Percentiles rank a stretch among this genome's conserved stretches.
Evolutionary conservation across 805 yeast genomes (phyloP).

Genomic region (Spathaspora passalidarum): DNA sequence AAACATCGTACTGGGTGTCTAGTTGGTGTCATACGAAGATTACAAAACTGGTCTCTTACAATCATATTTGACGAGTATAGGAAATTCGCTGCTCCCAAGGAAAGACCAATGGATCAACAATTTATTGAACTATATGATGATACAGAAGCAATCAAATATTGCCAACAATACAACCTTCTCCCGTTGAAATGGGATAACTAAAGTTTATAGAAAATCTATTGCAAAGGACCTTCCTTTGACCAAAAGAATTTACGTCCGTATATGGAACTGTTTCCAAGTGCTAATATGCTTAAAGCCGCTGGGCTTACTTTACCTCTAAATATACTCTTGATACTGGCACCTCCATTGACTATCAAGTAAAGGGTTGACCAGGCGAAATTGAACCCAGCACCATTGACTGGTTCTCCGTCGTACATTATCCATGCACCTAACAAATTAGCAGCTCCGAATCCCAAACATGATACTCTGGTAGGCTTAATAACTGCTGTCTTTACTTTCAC

Average conservation of each 20-base stretch:
- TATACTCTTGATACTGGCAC: conserved; percentile 49
- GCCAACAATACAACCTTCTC: conserved; percentile 52
- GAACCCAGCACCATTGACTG: conserved; percentile 78
- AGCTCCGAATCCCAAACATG: conserved; percentile 56
- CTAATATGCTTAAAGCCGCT: conserved; percentile 52
- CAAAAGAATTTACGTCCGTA: conserved; percentile 47
- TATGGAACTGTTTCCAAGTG: conserved; percentile 57
- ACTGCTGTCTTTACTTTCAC: conserved; percentile 1
- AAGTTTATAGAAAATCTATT: neutral
- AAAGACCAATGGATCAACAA: conserved; percentile 93
- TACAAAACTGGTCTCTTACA: conserved; percentile 90
- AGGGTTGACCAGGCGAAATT: conserved; percentile 76
- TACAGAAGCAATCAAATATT: conserved; percentile 53
- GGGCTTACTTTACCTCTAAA: conserved; percentile 63
- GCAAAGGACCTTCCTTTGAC: conserved; percentile 6
- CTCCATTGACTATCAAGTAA: conserved; percentile 70
- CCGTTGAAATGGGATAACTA: conserved; percentile 61
- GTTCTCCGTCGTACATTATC: conserved; percentile 75
- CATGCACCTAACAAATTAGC: conserved; percentile 67
- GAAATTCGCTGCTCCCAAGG: conserved; percentile 91
- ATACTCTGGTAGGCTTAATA: conserved; percentile 33
- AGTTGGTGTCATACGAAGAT: conserved; percentile 84
- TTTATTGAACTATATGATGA: conserved; percentile 88
- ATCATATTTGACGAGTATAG: conserved; percentile 96
- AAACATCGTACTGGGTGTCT: conserved; percentile 96